phyloP scores from a whole-genome alignment of 768 basidiomycete species.

The Hebeloma cylindrosporum region DNA sequence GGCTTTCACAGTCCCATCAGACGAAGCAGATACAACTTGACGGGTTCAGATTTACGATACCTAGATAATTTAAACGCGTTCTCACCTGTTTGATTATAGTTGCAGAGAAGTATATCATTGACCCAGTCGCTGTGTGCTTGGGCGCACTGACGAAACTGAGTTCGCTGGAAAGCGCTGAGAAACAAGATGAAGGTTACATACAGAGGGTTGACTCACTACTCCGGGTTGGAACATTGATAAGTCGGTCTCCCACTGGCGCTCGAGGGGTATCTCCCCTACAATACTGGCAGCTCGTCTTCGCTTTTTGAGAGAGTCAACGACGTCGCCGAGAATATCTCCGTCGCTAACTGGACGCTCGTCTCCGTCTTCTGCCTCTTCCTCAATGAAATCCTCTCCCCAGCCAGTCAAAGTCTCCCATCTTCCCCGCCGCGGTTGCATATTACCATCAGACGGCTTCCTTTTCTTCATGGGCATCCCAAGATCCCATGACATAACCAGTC shows the following conservation, averaged over 20 bases:
- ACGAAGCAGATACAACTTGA: slow-evolving; percentile 87
- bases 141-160: slow-evolving; percentile 79
- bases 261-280: slow-evolving; percentile 51
- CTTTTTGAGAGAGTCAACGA: slow-evolving; percentile 33
- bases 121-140: slow-evolving; percentile 96
- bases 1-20: slow-evolving; percentile 90
- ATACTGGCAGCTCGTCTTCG: slow-evolving; percentile 37
- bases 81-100: slow-evolving; percentile 84
- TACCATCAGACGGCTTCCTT: slow-evolving; percentile 26
- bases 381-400: slow-evolving; percentile 70
- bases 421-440: slow-evolving; percentile 28
- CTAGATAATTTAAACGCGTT: slow-evolving; percentile 1
- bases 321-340: slow-evolving; percentile 78
- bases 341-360: slow-evolving; percentile 61
- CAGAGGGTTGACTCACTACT: slow-evolving; percentile 40
- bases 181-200: background rate
- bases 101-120: slow-evolving; percentile 90
- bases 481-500: slow-evolving; percentile 87
- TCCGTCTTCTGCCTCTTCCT: slow-evolving; percentile 64
- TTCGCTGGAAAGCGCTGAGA: slow-evolving; percentile 13
- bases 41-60: slow-evolving; percentile 2
- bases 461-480: slow-evolving; percentile 65
- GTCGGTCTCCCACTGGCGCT: slow-evolving; percentile 83
- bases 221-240: slow-evolving; percentile 45
- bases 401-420: slow-evolving; percentile 85